These are phyloP conservation scores for Crithidia thermophila DNA, from an alignment of 208 protist species.

Conservation along the genomic window DNA sequence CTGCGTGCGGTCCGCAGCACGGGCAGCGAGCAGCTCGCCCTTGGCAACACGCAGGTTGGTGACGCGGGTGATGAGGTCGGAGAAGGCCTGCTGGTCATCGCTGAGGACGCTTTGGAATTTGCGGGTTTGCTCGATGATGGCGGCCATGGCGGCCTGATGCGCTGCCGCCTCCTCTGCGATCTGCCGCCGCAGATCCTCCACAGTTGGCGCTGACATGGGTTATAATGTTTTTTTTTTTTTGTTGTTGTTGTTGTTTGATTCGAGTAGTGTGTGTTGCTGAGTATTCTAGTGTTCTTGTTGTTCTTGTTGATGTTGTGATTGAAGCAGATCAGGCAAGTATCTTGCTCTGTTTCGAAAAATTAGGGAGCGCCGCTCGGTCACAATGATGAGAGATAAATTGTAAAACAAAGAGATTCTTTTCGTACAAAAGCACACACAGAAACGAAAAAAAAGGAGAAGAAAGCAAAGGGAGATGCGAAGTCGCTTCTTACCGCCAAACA, in stretches of 20 bases:
- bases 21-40: constrained; percentile 34
- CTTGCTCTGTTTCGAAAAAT: too few species aligned
- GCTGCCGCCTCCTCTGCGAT: constrained; percentile 32
- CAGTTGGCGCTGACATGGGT: background rate
- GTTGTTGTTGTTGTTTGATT: background rate
- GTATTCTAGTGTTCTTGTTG: too few species aligned
- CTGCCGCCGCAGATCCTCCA: constrained; percentile 30
- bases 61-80: constrained; percentile 61
- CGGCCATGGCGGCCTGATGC: constrained; percentile 41
- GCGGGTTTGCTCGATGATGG: constrained; percentile 30
- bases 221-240: background rate
- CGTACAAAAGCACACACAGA: background rate
- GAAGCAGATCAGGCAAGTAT: too few species aligned
- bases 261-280: too few species aligned
- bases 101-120: constrained; percentile 36
- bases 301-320: too few species aligned
- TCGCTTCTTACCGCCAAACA: background rate
- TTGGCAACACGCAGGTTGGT: constrained; percentile 49
- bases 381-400: background rate
- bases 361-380: too few species aligned
- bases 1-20: constrained; percentile 3
- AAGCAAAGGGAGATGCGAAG: background rate
- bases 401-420: background rate
- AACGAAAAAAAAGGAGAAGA: background rate
- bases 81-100: constrained; percentile 48